Evolutionary conservation across 139 green algal genomes (phyloP), one percentile per base, ranked within the genome.

Genomic region (Chlamydomonas eustigma): DNA sequence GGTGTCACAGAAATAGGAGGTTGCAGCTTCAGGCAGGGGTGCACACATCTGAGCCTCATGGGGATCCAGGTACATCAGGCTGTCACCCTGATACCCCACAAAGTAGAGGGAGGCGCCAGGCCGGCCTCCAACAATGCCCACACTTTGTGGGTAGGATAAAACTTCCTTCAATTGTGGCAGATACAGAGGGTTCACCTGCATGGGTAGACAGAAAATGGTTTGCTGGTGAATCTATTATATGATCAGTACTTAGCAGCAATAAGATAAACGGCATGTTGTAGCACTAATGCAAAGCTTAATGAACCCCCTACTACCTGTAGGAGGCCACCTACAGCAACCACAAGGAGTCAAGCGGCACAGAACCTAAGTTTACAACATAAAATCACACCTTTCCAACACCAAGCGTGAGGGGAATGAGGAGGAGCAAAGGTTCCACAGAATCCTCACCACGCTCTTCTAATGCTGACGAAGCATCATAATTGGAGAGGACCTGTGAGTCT

Each of bases 111-210:
- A 95, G 58, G 88, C 86, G 66, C 79, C 73, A 6, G 94, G 92
- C 0, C 92, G 87, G 31, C 94, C 94, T 0, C 94, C 94, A 28
- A 98, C 87, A 34, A 98, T 94, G 77, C 94, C 94, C 2, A 97
- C 83, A 75, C 78, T 91, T 80, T 97, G 91, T 0, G 89, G 91
- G 73, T 87, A 91, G 8, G 65, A 78, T 39, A 98, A 80, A 18
- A 96, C 76, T 24, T 76, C 64, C 51, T 84, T 73, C 37, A 98
- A 83, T 31, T 75, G 68, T 34, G 65, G 65, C 3, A 72, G 34
- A 22, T 72, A 72, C 5, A 72, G 65, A 33, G 65, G 65, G 65
- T 72, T 72, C 4, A 68, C 52, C 52, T 68, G 52, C 12, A n/a
- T n/a, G n/a, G n/a, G n/a, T n/a, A n/a, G n/a, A n/a, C n/a, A n/a